Evolutionary conservation across 495 filamentous ascomycete species (phyloP), one percentile per base, ranked within the genome.

Genomic region (Podospora sp.): DNA sequence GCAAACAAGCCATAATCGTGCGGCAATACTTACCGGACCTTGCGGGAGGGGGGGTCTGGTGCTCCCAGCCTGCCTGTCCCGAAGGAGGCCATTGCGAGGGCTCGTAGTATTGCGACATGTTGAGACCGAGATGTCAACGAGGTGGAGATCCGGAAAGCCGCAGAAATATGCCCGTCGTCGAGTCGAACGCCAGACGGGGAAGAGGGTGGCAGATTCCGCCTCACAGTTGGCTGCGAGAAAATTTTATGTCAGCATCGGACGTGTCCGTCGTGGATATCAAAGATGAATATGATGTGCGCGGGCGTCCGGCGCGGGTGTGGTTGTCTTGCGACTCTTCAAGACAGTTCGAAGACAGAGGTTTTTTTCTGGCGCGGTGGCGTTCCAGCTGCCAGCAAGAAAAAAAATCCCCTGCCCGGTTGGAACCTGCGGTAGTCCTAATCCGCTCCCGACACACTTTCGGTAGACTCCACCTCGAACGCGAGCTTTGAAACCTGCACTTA

Each of bases 51-150:
- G 88, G 88, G 56, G 90, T 92, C 73, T 94, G 91, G 62, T 96
- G 92, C 87, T 93, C 95, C 74, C 81, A 80, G 57, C 79, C 81
- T 55, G 90, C 87, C 67, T 82, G 81, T 16, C 85, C 85, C 29
- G 87, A 77, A 68, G 91, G 87, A 18, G 83, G 75, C 92, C 91
- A 95, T 76, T 89, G 86, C 75, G 91, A 88, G 70, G 92, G 87
- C 79, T 96, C 92, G 85, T 97, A 97, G 82, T 94, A 97, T 73
- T 64, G 65, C 66, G 92, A 90, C 92, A 95, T 95, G 75, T 71
- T 83, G 72, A 71, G 50, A 69, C 24, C 49, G 72, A 63, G 59
- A 69, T 70, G 46, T 22, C 35, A 26, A 69, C 67, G 67, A 70
- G 65, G 53, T 66, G 68, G 70, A 72, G 73, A 73, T 53, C 71